Evolutionary conservation across 2,329 filamentous ascomycete genomes (phyloP).

Genomic region (Rhinocladiella mackenziei): DNA sequence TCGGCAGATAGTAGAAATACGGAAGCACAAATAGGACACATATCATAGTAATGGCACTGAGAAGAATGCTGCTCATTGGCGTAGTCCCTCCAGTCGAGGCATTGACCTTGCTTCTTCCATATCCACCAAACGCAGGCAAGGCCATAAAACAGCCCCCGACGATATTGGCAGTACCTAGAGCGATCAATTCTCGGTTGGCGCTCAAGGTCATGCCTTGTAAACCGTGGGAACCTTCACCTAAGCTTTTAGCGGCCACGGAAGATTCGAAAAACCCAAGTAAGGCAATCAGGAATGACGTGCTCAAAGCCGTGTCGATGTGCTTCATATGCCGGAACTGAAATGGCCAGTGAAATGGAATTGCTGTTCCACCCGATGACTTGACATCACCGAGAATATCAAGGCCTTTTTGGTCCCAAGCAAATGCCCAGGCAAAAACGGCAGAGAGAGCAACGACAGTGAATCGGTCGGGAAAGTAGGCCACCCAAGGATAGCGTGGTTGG

Average conservation of each 20-base stretch:
- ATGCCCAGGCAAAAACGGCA: constrained; percentile 70
- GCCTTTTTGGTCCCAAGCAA: constrained; percentile 74
- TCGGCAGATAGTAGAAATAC: constrained; percentile 94
- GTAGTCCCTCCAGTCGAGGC: constrained; percentile 85
- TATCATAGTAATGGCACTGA: constrained; percentile 76
- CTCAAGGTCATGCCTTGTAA: constrained; percentile 79
- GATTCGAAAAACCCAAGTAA: constrained; percentile 98
- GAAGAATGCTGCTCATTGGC: constrained; percentile 85
- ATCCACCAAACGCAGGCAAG: constrained; percentile 90
- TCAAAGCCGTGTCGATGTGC: constrained; percentile 80
- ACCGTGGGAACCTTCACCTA: constrained; percentile 62
- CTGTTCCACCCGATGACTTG: constrained; percentile 63
- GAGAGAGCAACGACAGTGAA: constrained; percentile 85
- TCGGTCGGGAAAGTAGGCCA: constrained; percentile 88
- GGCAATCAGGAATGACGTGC: constrained; percentile 88
- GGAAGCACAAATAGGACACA: constrained; percentile 79
- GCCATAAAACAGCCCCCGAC: constrained; percentile 88
- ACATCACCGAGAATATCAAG: constrained; percentile 80
- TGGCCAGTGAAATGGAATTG: constrained; percentile 81
- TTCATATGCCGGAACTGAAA: constrained; percentile 72
- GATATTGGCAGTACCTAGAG: constrained; percentile 86
- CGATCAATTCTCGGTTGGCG: constrained; percentile 88
- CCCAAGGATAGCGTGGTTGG: constrained; percentile 70
- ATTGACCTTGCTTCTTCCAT: constrained; percentile 94
- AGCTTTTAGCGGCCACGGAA: constrained; percentile 88